A percentile compares a stretch with the other conserved stretches of the same genome.
Conservation (phyloP, 2,329 filamentous ascomycete genomes). For the Pseudocercospora eumusae region DNA sequence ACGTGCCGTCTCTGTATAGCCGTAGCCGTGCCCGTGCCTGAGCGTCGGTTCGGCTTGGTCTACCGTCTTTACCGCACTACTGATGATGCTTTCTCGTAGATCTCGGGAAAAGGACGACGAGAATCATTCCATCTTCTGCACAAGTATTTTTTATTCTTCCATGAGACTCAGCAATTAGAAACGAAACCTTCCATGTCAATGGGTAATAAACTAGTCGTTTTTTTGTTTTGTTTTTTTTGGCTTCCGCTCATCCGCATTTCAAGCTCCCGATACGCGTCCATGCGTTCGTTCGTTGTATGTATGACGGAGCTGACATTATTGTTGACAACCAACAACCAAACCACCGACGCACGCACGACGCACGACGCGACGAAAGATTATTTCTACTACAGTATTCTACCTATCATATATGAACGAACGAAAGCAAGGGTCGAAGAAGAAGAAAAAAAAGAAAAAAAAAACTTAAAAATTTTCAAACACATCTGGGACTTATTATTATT, state of each 20-base stretch:
- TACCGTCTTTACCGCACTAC: not conserved
- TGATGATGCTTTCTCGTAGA: slow-evolving; percentile 12
- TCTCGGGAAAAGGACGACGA: slow-evolving; percentile 35
- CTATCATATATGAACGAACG: too few relatives aligned
- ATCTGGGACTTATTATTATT: too few relatives aligned
- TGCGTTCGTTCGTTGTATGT: not conserved
- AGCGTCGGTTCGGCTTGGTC: not conserved
- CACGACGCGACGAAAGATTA: too few relatives aligned
- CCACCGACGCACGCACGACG: too few relatives aligned
- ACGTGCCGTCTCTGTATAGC: not conserved
- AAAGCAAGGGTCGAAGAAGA: too few relatives aligned
- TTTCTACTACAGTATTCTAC: too few relatives aligned
- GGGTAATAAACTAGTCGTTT: too few relatives aligned
- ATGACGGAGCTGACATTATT: slow-evolving; percentile 6
- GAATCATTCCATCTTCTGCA: slow-evolving; percentile 43
- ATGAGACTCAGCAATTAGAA: slow-evolving; percentile 17
- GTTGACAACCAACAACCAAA: slow-evolving; percentile 7
- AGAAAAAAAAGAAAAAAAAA: too few relatives aligned
- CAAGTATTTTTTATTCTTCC: slow-evolving; percentile 17
- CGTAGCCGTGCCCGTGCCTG: not conserved
- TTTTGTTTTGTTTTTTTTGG: too few relatives aligned
- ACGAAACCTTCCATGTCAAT: not conserved
- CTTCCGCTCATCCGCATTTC: not conserved
- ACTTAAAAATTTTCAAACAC: too few relatives aligned
- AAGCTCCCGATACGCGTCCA: not conserved